Base-by-base conservation (phyloP, 2,329 filamentous ascomycete genomes). In the Penicillium polonicum region DNA sequence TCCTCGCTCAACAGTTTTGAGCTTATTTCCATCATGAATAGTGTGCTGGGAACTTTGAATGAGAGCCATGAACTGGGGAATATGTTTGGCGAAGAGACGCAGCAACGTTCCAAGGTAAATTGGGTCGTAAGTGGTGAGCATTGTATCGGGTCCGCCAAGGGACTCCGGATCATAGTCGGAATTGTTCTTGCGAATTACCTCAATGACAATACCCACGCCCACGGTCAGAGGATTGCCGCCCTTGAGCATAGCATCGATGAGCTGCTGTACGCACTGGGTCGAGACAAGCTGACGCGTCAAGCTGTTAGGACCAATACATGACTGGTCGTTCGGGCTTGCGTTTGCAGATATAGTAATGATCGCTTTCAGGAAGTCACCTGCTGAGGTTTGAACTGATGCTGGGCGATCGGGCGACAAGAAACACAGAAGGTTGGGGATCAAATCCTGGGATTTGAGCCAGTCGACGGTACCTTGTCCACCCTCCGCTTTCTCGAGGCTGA, bases 281-380 rank as follows among this genome's bases (percentile, higher is more conserved):
- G 94, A 97, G 2, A 99, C 94, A 4, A 99, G 83, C 76, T 99
- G 92, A 41, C 94, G 88, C 5, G 94, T 99, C 49, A 99, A 84
- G 71, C 96, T 94, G 73, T 99, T 99, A 4, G 94, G 94, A 4
- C 94, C 94, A 72, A 99, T 97, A 69, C 95, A 97, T n/a, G 93
- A 94, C 72, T 97, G 92, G 70, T 99, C 94, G 70, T 97, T 96
- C 67, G 96, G 94, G 1, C 93, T 97, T 3, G 94, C 94, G 71
- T 99, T 99, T 60, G 94, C 94, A 1, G 94, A 97, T 58, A 99
- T 97, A 27, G 94, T 99, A 65, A 99, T 97, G 71, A 99, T 97
- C 42, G 94, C 94, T 75, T 99, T 99, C 68, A 99, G 84, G 66
- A 99, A 99, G 72, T 99, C 94, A 43, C 94, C 94, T 0, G 94